A percentile compares a stretch with the other conserved stretches of the same genome.
Conservation (phyloP, 306 rosid species). For the Dicorynia guianensis region DNA sequence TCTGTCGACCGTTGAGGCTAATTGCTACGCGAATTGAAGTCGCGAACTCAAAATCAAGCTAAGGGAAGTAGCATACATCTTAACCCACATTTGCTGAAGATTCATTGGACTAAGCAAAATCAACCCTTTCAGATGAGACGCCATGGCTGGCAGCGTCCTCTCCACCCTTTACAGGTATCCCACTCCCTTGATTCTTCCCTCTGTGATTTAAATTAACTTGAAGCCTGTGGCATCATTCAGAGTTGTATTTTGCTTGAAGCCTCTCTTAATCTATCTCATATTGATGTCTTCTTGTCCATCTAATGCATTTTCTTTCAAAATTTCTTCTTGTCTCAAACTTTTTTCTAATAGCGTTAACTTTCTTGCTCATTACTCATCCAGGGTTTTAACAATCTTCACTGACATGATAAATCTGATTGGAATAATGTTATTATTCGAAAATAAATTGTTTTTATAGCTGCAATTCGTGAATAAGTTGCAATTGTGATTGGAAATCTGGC, state of each 20-base stretch:
- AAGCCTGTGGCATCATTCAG: neutral
- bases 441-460: too few relatives aligned
- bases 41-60: neutral
- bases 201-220: neutral
- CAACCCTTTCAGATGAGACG: constrained; percentile 59
- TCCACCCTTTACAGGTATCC: constrained; percentile 86
- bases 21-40: neutral
- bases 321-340: too few relatives aligned
- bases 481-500: constrained; percentile 32
- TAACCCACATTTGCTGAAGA: neutral
- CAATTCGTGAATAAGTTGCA: neutral
- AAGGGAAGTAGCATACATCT: too few relatives aligned
- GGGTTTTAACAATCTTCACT: too few relatives aligned
- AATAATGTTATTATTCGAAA: too few relatives aligned
- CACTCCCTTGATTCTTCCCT: neutral
- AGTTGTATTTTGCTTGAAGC: neutral
- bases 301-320: too few relatives aligned
- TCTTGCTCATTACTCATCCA: too few relatives aligned
- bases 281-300: neutral
- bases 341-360: too few relatives aligned
- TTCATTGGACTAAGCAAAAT: neutral
- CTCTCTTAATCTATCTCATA: neutral
- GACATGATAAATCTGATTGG: too few relatives aligned
- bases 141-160: constrained; percentile 97
- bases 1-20: constrained; percentile 48